These are phyloP conservation scores for Henckelia pumila DNA, from an alignment of 257 asterid genomes.

Conservation along the genomic window DNA sequence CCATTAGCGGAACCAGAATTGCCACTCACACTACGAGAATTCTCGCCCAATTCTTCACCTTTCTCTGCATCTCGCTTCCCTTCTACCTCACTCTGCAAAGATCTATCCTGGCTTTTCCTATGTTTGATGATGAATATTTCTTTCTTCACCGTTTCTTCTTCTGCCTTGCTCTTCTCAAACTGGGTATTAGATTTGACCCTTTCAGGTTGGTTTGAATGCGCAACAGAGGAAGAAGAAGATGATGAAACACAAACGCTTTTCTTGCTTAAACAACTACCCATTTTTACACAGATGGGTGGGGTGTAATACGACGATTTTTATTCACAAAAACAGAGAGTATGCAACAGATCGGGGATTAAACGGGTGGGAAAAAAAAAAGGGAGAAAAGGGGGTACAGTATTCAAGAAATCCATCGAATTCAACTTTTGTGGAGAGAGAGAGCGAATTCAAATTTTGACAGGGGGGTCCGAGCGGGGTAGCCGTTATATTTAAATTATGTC, in stretches of 20 bases:
- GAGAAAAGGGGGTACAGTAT: conserved; percentile 34
- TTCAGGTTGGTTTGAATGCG: conserved; percentile 37
- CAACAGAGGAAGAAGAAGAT: conserved; percentile 38
- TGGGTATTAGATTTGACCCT: conserved; percentile 35
- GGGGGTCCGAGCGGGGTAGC: conserved; percentile 12
- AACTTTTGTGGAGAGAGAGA: conserved; percentile 33
- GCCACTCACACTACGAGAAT: conserved; percentile 24
- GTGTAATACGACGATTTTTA: conserved; percentile 21
- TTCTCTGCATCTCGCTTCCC: conserved; percentile 41
- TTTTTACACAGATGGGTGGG: conserved; percentile 26
- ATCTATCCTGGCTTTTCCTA: conserved; percentile 72
- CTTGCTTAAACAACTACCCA: conserved; percentile 97
- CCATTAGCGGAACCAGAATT: conserved; percentile 23
- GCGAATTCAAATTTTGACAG: conserved; percentile 56
- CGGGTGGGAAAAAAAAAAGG: conserved; percentile 20
- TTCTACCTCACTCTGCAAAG: conserved; percentile 48
- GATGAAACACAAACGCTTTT: conserved; percentile 49
- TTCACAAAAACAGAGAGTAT: neutral
- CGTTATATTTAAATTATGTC: conserved; percentile 1
- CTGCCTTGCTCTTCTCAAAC: conserved; percentile 39
- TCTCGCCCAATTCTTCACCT: conserved; percentile 28
- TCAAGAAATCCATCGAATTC: conserved; percentile 51
- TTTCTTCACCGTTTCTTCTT: conserved; percentile 54
- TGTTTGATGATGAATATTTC: conserved; percentile 75
- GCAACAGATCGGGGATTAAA: conserved; percentile 14